Evolutionary conservation across 2,329 filamentous ascomycete genomes (phyloP), one percentile per base, ranked within the genome.

Genomic region (Biscogniauxia sp.): DNA sequence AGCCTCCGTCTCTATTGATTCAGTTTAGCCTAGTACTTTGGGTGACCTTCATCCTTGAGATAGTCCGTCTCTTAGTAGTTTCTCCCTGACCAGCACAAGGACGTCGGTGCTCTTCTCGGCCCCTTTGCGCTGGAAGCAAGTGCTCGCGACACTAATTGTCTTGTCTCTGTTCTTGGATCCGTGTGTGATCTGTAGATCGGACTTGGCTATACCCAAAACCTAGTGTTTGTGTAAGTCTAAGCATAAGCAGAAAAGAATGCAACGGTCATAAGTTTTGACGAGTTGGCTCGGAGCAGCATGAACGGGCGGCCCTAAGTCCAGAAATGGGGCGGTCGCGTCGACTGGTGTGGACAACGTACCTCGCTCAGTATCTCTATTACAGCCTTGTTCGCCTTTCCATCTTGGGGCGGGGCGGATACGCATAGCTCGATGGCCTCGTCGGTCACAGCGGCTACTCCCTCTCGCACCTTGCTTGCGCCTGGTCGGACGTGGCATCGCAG

Each of bases 361-460:
- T 85, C 77, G 64, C 88, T 87, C 58, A 92, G 76, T 4, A 91
- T 75, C 45, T 82, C 78, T 54, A 86, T 75, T 2, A 90, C 85
- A 4, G 88, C 88, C 69, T 83, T 84, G 70, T 92, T 92, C 5
- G 89, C 85, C 70, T 90, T 86, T 15, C 88, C 88, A 15, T 91
- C 86, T 62, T 82, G 80, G 11, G 89, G 81, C 64, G 83, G 86
- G 0, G 87, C 88, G 0, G 88, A 76, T 2, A 91, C 88, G 54
- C 86, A 88, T 1, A 92, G 72, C 61, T 89, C 83, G 53, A 92
- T 80, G 1, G 76, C 76, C 6, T 84, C 79, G 23, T 85, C 80
- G 0, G 81, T 81, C 3, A 92, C 74, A 0, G 79, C 78, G 2
- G 77, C 70, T 52, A 92, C 79, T 15, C 88, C 88, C 66, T 90